Percentiles rank a stretch among this genome's conserved stretches.
phyloP scores from a whole-genome alignment of 2,329 filamentous ascomycete genomes.

The Monosporascus sp. region DNA sequence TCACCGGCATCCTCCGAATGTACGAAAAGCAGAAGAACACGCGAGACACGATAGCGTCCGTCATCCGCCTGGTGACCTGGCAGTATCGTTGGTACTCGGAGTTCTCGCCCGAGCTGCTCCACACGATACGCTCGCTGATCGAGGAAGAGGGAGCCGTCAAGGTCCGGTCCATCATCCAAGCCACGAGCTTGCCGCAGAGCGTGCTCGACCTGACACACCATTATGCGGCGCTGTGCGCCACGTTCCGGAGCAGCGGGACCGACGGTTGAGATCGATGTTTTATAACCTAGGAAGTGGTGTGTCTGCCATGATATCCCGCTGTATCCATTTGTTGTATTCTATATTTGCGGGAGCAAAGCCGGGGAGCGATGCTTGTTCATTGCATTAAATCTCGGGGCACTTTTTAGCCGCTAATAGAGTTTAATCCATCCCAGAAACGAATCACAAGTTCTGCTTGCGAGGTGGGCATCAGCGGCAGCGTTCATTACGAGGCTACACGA shows the following conservation, averaged over 20 bases:
- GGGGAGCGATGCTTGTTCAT: no score
- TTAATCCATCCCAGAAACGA: not conserved
- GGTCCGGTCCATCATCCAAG: constrained; percentile 93
- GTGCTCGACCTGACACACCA: constrained; percentile 94
- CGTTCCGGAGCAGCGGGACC: constrained; percentile 89
- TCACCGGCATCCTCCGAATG: constrained; percentile 75
- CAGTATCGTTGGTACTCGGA: constrained; percentile 99
- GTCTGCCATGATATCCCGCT: constrained; percentile 1
- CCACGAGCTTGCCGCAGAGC: constrained; percentile 86
- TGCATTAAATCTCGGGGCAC: no score
- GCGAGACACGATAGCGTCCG: constrained; percentile 72
- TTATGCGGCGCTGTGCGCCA: constrained; percentile 89
- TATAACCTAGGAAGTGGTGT: not conserved
- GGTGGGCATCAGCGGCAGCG: no score
- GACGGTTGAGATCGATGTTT: constrained; percentile 51
- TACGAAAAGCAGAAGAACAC: constrained; percentile 76
- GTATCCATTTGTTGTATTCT: not conserved
- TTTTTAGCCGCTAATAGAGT: not conserved
- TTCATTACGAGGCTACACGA: no score
- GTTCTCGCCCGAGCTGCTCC: constrained; percentile 89
- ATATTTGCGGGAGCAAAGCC: not conserved
- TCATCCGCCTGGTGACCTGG: constrained; percentile 92
- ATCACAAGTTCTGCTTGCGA: no score
- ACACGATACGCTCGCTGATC: constrained; percentile 84
- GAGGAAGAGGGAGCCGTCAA: constrained; percentile 98